phyloP scores from a whole-genome alignment of 1,139 yeast genomes.

The Yamadazyma aaseri region DNA sequence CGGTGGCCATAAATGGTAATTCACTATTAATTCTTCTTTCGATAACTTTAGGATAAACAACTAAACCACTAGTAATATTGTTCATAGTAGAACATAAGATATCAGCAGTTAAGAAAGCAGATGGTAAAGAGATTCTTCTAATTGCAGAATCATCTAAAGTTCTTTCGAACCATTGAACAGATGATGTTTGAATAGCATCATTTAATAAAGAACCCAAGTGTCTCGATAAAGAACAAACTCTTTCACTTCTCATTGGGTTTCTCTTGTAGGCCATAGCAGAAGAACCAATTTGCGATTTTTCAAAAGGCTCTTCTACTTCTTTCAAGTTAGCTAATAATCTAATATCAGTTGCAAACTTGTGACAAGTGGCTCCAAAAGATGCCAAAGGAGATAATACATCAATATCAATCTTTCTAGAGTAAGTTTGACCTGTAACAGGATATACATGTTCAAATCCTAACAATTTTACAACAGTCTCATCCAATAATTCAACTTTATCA shows the following conservation, averaged over 20 bases:
- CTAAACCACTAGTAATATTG: constrained; percentile 92
- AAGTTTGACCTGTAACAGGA: constrained; percentile 98
- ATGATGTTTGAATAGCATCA: constrained; percentile 94
- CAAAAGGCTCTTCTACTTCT: constrained; percentile 98
- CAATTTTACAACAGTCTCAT: constrained; percentile 87
- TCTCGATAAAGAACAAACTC: constrained; percentile 96
- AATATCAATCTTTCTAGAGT: constrained; percentile 95
- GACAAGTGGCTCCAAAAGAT: constrained; percentile 94
- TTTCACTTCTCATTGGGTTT: constrained; percentile 99
- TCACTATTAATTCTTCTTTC: constrained; percentile 94
- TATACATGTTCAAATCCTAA: constrained; percentile 92
- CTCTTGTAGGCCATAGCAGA: constrained; percentile 99
- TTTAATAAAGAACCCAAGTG: constrained; percentile 88
- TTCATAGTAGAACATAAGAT: constrained; percentile 84
- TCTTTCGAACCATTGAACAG: constrained; percentile 99
- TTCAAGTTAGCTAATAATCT: constrained; percentile 94
- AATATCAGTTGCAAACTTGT: constrained; percentile 96
- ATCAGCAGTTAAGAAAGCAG: constrained; percentile 95
- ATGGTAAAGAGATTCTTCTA: constrained; percentile 94
- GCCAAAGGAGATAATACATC: constrained; percentile 92
- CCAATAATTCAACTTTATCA: constrained; percentile 90
- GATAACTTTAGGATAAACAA: constrained; percentile 97
- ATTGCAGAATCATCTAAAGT: constrained; percentile 98
- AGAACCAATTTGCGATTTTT: constrained; percentile 95
- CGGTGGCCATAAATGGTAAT: constrained; percentile 99